Evolutionary conservation across 768 basidiomycete genomes (phyloP), one percentile per base, ranked within the genome.

Genomic region (Leccinum longicurvipes): DNA sequence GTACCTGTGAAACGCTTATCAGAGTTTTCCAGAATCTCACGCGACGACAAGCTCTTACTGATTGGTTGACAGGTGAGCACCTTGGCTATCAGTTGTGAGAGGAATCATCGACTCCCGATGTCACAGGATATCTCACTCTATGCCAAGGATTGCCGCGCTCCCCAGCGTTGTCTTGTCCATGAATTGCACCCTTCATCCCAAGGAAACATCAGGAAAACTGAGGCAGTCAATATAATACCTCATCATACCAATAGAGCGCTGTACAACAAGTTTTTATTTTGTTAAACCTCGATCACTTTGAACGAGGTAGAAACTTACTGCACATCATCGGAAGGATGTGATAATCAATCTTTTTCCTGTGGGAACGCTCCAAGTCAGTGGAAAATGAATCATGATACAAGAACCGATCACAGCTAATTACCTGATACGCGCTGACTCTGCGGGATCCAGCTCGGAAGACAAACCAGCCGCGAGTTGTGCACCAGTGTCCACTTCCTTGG

Each of bases 141-240:
- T 89, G 1, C 88, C 88, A 46, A 90, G 76, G 58, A 89, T 87
- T 2, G 87, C 82, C 1, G 86, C 64, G 57, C 77, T 82, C 1
- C 85, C 86, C 3, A 90, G 72, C 0, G 87, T 89, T 0, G 82
- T 85, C 71, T 88, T 88, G 59, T 89, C 87, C 84, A 89, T 88
- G 56, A 84, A 88, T 63, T 89, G 86, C 17, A 89, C 78, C 80
- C 87, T 84, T 56, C 15, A 4, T 21, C 6, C 44, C 54, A 24
- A n/a, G 5, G 23, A 24, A 12, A 10, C 32, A 32, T 50, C 9
- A 46, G 9, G 7, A 23, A 10, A 17, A 34, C 6, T 4, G 3
- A 12, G 21, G 11, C 7, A 11, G 21, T 17, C 4, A 1, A n/a
- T n/a, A 14, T 4, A 51, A 21, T 7, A 11, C 12, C 11, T 39